Base-by-base conservation (phyloP, 176 grass and related monocot species). In the Carex scoparia region DNA sequence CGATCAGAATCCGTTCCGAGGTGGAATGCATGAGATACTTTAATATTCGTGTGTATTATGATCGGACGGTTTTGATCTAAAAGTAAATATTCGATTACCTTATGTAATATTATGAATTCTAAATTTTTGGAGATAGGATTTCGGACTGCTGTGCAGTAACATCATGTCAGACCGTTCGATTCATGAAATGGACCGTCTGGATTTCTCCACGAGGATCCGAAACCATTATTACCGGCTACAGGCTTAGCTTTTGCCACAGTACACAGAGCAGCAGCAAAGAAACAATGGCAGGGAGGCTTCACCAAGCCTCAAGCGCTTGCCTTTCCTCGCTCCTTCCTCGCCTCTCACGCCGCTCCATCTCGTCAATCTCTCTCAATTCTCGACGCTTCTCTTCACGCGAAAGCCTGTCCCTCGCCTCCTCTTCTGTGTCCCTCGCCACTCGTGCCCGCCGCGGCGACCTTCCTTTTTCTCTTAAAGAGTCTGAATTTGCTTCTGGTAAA, bases 401-500 rank as follows among this genome's bases (percentile, higher is more conserved):
- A 64, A 42, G 46, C 56, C 6, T 80, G 1, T 0, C 71, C 56
- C 64, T 23, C 15, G 58, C 58, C 27, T 18, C 81, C 55, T 42
- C 74, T 38, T 38, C 56, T 53, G 19, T 28, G 73, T 69, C 75
- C 9, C 13, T 87, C 73, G 70, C 85, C 55, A 69, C 66, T 9
- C 28, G n/a, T 13, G 89, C 89, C 32, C 72, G 89, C 18, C 89
- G 89, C 55, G 85, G 85, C 27, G 67, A 81, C 38, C 35, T 86
- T 42, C 83, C 58, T 64, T 79, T 84, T 30, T 66, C 73, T 18
- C 79, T 37, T 35, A 86, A 90, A 64, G 86, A 90, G 10, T 75
- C 86, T 7, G 90, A 92, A 61, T 92, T 94, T 46, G 91, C 96
- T 27, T 87, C 93, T 76, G 82, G 96, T 99, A 81, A 87, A 35